Percentiles rank a stretch among this genome's conserved stretches.
phyloP scores from a whole-genome alignment of 2,329 filamentous ascomycete species.

The Orbilia javanica region DNA sequence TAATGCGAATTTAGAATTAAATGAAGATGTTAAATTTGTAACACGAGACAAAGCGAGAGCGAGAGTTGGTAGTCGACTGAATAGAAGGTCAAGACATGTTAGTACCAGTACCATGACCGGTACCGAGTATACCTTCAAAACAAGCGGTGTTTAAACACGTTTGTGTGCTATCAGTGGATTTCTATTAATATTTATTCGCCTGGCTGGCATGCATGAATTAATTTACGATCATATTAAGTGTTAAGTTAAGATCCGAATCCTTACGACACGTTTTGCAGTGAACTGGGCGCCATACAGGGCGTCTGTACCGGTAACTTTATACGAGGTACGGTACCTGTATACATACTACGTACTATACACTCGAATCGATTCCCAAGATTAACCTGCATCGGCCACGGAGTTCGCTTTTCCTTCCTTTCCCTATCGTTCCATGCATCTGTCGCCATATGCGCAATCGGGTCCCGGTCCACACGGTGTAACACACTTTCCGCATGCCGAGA shows the following conservation, averaged over 20 bases:
- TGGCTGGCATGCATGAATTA: not conserved
- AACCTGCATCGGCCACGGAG: not conserved
- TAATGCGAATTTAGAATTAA: too few species aligned
- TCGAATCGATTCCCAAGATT: not conserved
- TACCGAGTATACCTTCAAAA: not conserved
- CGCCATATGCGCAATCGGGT: conserved; percentile 18
- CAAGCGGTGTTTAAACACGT: not conserved
- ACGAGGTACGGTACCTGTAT: not conserved
- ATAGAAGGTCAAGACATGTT: not conserved
- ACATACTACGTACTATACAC: too few species aligned
- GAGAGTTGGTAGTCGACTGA: too few species aligned
- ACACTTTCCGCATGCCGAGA: conserved; percentile 7
- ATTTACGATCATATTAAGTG: not conserved
- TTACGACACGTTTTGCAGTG: not conserved
- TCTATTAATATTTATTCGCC: not conserved
- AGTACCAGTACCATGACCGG: not conserved
- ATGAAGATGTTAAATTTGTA: not conserved
- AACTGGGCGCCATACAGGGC: not conserved
- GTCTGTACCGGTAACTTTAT: not conserved
- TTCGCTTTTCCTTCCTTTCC: not conserved
- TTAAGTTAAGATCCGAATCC: not conserved
- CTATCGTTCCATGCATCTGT: not conserved
- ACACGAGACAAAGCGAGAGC: not conserved
- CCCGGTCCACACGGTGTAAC: conserved; percentile 34
- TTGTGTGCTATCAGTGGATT: not conserved